Base-by-base conservation (phyloP, 768 basidiomycete genomes). In the Collybia mongolica region DNA sequence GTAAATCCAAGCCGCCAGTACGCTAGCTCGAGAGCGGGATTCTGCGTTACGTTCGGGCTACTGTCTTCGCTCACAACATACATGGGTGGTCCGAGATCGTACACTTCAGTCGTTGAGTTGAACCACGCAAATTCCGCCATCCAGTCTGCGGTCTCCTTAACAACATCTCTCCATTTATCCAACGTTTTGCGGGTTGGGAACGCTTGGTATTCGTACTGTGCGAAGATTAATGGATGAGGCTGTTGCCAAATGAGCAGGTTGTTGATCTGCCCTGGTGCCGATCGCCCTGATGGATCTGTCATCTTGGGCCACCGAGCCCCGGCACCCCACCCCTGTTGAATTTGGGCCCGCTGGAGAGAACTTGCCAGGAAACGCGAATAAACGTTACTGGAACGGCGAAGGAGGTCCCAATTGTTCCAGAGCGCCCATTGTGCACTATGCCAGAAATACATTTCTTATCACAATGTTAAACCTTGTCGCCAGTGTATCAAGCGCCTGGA, bases 281-380 rank as follows among this genome's bases (percentile, higher is more conserved):
- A 79, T 15, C 81, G 75, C 6, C 82, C 82, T 0, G 73, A 70
- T 0, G 82, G 82, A 53, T 83, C 81, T 7, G 79, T 81, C 81
- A 82, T 82, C 60, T 84, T 84, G 6, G 79, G 75, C 81, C 80
- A 82, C 22, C 82, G 74, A 17, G 81, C 82, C n/a, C 82, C 82
- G 6, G 69, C 58, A 9, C 68, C 49, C 69, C 72, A 82, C 49
- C 75, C 74, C 60, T 84, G 72, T 61, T 82, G 80, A 2, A 73
- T 64, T 54, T 78, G 76, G 1, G 82, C 75, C 1, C 80, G 74
- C 5, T 60, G 42, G 32, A 80, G 65, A 11, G 81, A 75, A 29
- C 67, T 68, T 11, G 62, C 51, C 19, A 83, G 72, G 62, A 82
- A 82, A 2, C 72, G 70, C 6, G 66, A 55, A 59, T 82, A 83